Percentiles rank a stretch among this genome's conserved stretches.
phyloP scores from a whole-genome alignment of 2,329 filamentous ascomycete genomes.

The Fusarium citri region DNA sequence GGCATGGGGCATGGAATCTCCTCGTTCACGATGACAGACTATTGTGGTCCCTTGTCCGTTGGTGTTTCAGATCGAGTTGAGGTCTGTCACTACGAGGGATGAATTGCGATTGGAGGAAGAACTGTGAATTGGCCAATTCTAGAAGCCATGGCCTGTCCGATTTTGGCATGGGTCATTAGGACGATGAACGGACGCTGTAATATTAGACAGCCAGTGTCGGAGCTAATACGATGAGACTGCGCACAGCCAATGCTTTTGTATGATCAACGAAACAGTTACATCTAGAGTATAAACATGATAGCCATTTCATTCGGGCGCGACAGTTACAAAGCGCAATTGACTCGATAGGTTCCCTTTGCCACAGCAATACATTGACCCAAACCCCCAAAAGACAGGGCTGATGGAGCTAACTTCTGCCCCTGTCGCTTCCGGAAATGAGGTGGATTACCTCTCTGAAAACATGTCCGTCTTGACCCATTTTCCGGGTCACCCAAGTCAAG shows the following conservation, averaged over 20 bases:
- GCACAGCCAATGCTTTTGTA: neutral
- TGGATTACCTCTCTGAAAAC: neutral
- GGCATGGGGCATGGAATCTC: neutral
- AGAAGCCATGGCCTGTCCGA: neutral
- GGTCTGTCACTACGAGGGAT: neutral
- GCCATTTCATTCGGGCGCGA: too few relatives aligned
- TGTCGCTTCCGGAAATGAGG: slow-evolving; percentile 25
- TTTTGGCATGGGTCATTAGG: neutral
- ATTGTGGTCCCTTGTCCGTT: neutral
- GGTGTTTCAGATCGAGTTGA: slow-evolving; percentile 28
- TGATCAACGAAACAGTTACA: neutral
- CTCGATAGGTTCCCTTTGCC: neutral
- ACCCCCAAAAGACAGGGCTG: slow-evolving; percentile 9
- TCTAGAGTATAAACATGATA: too few relatives aligned
- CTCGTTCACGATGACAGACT: neutral
- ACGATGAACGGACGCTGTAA: neutral
- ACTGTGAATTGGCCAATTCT: neutral
- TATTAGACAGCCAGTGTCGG: neutral
- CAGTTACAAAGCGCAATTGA: neutral
- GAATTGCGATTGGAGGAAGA: slow-evolving; percentile 26
- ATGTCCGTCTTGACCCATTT: neutral
- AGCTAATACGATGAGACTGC: neutral
- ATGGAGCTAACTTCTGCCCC: neutral
- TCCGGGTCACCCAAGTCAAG: neutral
- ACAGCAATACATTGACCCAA: neutral